These are phyloP conservation scores for Nymphaea colorata DNA, from an alignment of 164 flowering plant genomes.

Conservation along the genomic window DNA sequence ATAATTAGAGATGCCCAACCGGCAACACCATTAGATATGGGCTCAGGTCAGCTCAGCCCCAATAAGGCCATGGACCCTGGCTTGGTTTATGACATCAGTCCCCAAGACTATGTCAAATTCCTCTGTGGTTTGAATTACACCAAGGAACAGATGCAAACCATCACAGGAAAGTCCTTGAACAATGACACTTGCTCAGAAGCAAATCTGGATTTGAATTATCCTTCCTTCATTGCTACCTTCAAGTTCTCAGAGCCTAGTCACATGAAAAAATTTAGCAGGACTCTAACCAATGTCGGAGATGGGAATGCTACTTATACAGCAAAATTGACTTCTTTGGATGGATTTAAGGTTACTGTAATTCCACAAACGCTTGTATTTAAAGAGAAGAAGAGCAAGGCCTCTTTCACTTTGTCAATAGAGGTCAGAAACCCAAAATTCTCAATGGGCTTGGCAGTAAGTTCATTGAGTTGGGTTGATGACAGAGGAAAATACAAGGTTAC, in stretches of 20 bases:
- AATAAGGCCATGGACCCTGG: constrained; percentile 36
- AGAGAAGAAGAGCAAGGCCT: constrained; percentile 29
- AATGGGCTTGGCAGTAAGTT: constrained; percentile 8
- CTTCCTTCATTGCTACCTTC: constrained; percentile 45
- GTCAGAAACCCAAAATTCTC: neutral
- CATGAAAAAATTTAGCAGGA: constrained; percentile 27
- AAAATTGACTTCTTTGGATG: neutral
- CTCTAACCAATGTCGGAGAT: constrained; percentile 50
- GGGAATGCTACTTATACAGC: constrained; percentile 26
- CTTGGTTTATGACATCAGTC: constrained; percentile 21
- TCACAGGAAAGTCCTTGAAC: constrained; percentile 16
- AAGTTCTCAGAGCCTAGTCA: constrained; percentile 9
- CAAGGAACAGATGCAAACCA: constrained; percentile 20
- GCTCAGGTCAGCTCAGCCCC: constrained; percentile 32
- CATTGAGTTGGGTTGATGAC: constrained; percentile 28
- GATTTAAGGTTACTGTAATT: constrained; percentile 19
- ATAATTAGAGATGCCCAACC: neutral
- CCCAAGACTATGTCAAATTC: constrained; percentile 24
- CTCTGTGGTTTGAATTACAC: constrained; percentile 37
- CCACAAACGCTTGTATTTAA: constrained; percentile 36
- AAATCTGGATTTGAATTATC: constrained; percentile 59
- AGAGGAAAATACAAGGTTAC: constrained; percentile 25
- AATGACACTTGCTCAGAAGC: constrained; percentile 18
- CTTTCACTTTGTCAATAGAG: constrained; percentile 10
- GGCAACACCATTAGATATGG: constrained; percentile 27